phyloP scores from a whole-genome alignment of 352 stramenopile species.

The Globisporangium orthogonon region DNA sequence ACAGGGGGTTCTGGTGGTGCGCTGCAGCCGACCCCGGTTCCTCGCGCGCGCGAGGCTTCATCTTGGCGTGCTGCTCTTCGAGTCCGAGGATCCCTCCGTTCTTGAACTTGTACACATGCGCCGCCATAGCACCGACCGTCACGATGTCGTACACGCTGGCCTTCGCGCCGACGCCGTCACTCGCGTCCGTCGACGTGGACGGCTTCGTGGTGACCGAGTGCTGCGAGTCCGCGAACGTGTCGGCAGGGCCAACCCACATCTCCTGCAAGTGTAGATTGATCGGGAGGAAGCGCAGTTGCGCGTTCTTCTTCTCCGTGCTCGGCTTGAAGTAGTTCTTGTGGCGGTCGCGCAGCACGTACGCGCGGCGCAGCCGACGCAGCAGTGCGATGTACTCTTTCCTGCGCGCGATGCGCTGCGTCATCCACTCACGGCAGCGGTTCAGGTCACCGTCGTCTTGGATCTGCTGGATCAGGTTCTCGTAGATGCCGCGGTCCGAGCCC shows the following conservation, averaged over 20 bases:
- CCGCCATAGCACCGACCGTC: constrained; percentile 81
- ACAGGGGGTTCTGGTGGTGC: constrained; percentile 63
- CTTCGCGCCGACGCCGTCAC: constrained; percentile 9
- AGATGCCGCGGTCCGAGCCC: constrained; percentile 73
- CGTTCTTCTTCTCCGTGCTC: constrained; percentile 84
- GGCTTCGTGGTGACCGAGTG: constrained; percentile 16
- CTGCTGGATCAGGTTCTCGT: constrained; percentile 86
- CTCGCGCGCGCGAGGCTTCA: constrained; percentile 56
- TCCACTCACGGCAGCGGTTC: constrained; percentile 81
- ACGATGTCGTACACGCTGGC: constrained; percentile 73
- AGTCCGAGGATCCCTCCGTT: constrained; percentile 74
- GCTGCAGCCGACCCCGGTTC: constrained; percentile 31
- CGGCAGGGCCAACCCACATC: constrained; percentile 74
- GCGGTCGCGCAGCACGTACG: constrained; percentile 64
- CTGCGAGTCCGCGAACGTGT: constrained; percentile 32
- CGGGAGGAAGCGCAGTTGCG: constrained; percentile 67
- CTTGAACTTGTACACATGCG: constrained; percentile 87
- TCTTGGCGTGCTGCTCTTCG: constrained; percentile 65
- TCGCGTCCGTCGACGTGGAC: constrained; percentile 22
- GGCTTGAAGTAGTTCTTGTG: constrained; percentile 84
- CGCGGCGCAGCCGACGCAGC: constrained; percentile 46
- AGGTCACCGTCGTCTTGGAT: constrained; percentile 84
- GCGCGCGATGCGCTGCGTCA: constrained; percentile 53
- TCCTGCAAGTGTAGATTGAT: constrained; percentile 85
- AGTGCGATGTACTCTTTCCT: constrained; percentile 73